Evolutionary conservation across 495 filamentous ascomycete species (phyloP), one percentile per base, ranked within the genome.

Genomic region (Penicillium egyptiacum): DNA sequence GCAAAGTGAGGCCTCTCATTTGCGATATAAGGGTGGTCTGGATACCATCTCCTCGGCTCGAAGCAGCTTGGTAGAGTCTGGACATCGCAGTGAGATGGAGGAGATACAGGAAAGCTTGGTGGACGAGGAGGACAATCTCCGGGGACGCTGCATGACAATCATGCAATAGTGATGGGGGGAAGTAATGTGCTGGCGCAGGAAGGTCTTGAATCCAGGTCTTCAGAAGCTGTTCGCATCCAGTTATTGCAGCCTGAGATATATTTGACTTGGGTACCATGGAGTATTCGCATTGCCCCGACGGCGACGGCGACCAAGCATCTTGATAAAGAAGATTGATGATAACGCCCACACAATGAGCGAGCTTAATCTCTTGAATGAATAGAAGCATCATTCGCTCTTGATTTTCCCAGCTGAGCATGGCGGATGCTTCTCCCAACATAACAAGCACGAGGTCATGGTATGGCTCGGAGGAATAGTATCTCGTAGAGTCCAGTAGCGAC

Each of bases 331-430:
- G 31, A 43, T 28, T 43, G 9, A 55, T 12, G 6, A 55, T 55
- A 3, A 55, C 41, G 1, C 53, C 53, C 12, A 55, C 20, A 8
- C 53, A 55, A 28, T 55, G 42, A 1, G 31, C 42, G 12, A 55
- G 42, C 20, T 55, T 55, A 2, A 55, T 55, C 30, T 55, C 31
- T 12, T 55, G 53, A 7, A 55, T 55, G n/a, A 55, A 55, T 1
- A 55, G 22, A 14, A 55, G 53, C 53, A 55, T 55, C 53, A 55
- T 47, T 5, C 53, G 41, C 16, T 55, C 53, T 45, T 55, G 53
- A 3, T 55, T 55, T 25, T 55, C 53, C 53, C 53, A 55, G 22
- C 39, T 55, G 10, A 55, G 42, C 53, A 55, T 55, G n/a, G 42
- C 31, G 6, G 53, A 47, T 5, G 53, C 30, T 25, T 55, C 53